Evolutionary conservation across 202 grass and related monocot genomes (phyloP).

Genomic region (Zoysia matrella): DNA sequence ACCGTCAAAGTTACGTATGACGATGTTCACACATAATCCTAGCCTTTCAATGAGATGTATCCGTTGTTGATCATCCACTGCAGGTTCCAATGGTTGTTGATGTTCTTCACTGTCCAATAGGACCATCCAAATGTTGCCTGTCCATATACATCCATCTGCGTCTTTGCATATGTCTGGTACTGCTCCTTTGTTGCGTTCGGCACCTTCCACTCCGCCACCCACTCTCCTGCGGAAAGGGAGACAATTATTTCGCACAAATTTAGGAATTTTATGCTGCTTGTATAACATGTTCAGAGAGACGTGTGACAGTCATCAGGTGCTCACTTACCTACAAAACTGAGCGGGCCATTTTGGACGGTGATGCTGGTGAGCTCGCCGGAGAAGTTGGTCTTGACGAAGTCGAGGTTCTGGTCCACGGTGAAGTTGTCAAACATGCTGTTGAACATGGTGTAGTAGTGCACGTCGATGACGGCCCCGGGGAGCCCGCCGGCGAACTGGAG

Average conservation of each 20-base stretch:
- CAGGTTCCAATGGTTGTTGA: slow-evolving; percentile 52
- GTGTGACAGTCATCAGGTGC: neutral
- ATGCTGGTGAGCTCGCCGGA: slow-evolving; percentile 34
- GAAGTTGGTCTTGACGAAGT: slow-evolving; percentile 48
- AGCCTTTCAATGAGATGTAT: slow-evolving; percentile 50
- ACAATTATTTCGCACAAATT: neutral
- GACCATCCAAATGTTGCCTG: slow-evolving; percentile 65
- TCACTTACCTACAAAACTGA: slow-evolving; percentile 49
- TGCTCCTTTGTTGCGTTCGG: slow-evolving; percentile 41
- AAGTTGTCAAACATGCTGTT: slow-evolving; percentile 32
- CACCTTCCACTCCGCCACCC: slow-evolving; percentile 55
- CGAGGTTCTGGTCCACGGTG: slow-evolving; percentile 64
- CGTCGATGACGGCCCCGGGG: slow-evolving; percentile 51
- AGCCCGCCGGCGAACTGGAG: slow-evolving; percentile 45
- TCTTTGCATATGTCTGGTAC: slow-evolving; percentile 53
- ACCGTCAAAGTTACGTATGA: neutral
- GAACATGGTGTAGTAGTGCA: slow-evolving; percentile 69
- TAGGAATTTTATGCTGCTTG: neutral
- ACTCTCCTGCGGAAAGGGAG: slow-evolving; percentile 36
- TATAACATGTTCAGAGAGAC: too few relatives aligned
- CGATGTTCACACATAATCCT: neutral
- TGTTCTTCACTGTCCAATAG: slow-evolving; percentile 57
- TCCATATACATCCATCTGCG: slow-evolving; percentile 46
- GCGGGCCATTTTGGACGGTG: slow-evolving; percentile 45
- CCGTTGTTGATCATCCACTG: slow-evolving; percentile 66